Evolutionary conservation across 345 rosid genomes (phyloP).

Genomic region (Eucalyptus brandiana): DNA sequence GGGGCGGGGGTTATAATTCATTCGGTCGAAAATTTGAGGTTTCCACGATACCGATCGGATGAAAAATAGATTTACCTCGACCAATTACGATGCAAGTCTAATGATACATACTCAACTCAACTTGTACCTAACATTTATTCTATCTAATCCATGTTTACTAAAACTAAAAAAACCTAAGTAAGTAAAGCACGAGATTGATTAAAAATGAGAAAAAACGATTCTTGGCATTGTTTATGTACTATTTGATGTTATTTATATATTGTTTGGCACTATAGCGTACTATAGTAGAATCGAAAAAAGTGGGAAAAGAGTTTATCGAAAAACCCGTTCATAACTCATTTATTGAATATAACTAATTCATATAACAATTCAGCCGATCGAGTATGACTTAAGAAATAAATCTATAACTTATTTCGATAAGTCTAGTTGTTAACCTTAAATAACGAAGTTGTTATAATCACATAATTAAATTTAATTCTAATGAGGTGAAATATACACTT

Average conservation of each 20-base stretch:
- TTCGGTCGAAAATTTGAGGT: not conserved
- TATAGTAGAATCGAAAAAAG: accelerated
- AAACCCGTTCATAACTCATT: accelerated
- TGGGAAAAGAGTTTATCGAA: accelerated
- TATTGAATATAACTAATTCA: too few relatives aligned
- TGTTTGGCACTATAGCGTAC: accelerated
- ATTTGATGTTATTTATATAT: accelerated
- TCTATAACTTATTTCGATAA: accelerated
- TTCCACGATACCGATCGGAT: not conserved
- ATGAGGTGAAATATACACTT: not conserved
- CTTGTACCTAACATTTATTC: accelerated
- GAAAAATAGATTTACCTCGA: too few relatives aligned
- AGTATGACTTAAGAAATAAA: too few relatives aligned
- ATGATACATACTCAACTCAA: accelerated
- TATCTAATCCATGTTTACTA: accelerated
- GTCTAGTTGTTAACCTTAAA: not conserved
- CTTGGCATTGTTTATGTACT: accelerated
- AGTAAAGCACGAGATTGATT: accelerated
- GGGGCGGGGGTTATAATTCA: not conserved
- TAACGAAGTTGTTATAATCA: not conserved
- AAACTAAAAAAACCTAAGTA: too few relatives aligned
- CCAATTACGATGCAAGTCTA: accelerated
- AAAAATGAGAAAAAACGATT: accelerated
- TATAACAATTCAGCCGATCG: accelerated
- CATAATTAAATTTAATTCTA: not conserved